Percentiles rank a stretch among this genome's conserved stretches.
These are phyloP conservation scores for Striga asiatica DNA, from an alignment of 257 asterid species.

Conservation along the genomic window DNA sequence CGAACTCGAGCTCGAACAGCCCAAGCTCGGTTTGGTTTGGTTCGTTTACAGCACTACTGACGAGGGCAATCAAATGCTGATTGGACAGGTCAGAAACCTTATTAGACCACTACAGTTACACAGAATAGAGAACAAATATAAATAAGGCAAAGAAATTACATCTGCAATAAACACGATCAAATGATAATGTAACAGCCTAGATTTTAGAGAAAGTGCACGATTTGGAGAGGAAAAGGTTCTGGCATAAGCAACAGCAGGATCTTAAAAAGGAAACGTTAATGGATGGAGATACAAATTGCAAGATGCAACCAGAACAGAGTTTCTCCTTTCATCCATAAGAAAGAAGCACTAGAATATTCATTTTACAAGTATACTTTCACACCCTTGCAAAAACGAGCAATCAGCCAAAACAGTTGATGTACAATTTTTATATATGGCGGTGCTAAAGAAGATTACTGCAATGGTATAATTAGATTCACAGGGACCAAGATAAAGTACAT, in stretches of 20 bases:
- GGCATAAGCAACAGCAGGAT: neutral
- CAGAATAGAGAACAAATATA: neutral
- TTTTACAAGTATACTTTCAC: neutral
- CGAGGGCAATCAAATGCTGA: no score
- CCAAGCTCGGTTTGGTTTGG: no score
- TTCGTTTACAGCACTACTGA: no score
- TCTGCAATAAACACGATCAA: slow-evolving; percentile 3
- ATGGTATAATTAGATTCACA: no score
- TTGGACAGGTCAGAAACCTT: no score
- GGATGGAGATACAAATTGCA: neutral
- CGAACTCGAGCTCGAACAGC: no score
- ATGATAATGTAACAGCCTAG: neutral
- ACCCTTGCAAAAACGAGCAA: neutral
- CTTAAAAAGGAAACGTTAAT: neutral
- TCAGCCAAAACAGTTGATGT: neutral
- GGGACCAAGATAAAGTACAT: no score
- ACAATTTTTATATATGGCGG: no score
- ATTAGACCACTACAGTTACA: neutral
- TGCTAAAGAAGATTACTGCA: no score
- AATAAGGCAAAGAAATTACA: neutral
- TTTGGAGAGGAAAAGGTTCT: neutral
- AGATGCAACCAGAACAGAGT: neutral
- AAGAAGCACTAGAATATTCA: neutral
- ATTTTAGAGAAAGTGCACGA: neutral
- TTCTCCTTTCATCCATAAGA: neutral